Evolutionary conservation across 2,329 filamentous ascomycete species (phyloP), one percentile per base, ranked within the genome.

Genomic region (Diaporthe sp.): DNA sequence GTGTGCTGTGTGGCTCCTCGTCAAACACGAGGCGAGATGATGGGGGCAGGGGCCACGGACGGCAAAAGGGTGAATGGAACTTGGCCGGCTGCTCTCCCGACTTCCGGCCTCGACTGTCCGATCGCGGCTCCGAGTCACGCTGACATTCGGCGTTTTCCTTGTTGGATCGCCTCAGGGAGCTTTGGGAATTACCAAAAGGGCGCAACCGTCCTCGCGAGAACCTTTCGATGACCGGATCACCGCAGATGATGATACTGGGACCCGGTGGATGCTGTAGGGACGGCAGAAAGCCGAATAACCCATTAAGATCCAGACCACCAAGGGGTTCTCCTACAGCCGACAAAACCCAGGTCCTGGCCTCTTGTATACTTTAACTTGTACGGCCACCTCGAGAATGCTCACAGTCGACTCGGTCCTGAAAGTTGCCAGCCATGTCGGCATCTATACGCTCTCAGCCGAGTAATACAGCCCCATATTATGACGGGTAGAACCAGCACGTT

Each of bases 41-140:
- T 50, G 33, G 52, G 52, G 40, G 30, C n/a, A 50, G 13, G 42
- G 33, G 25, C 12, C 13, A 30, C 7, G 52, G 25, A n/a, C n/a
- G n/a, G n/a, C n/a, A n/a, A 13, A 55, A 40, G 30, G 19, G 50
- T 45, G 17, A 42, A 60, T 54, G 45, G 57, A 42, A 64, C 17
- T 30, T 54, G 69, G n/a, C 69, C 69, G 57, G 55, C 40, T 52
- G 25, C 47, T 68, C 45, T 40, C 30, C 64, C 64, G 64, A 68
- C 64, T 54, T 40, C 64, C 64, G 64, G 64, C 33, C 45, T 68
- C 45, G 45, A 52, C 64, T 40, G 45, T 68, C 64, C 64, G 64
- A 68, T 54, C n/a, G 64, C 64, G 64, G 64, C 47, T 40, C 64
- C 64, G 64, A 68, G 45, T 68, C 64, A 68, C 47, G 64, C 64